phyloP scores from a whole-genome alignment of 805 yeast genomes.

The Lipomyces sp. region DNA sequence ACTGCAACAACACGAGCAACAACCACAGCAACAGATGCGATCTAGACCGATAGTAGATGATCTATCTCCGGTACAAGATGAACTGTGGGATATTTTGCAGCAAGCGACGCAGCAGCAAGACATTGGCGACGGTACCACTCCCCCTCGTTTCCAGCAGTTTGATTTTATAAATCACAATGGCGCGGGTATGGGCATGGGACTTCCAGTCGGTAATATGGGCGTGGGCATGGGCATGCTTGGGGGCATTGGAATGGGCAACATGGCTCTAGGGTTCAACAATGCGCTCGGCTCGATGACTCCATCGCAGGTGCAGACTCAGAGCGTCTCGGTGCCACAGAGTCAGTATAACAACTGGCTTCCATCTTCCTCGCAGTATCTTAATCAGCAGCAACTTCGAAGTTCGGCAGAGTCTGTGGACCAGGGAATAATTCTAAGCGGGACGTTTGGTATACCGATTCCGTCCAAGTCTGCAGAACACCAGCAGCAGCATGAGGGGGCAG shows the following conservation, averaged over 20 bases:
- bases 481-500: too few relatives aligned
- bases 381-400: too few relatives aligned
- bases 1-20: background rate
- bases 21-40: background rate
- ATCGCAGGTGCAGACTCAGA: too few relatives aligned
- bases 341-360: too few relatives aligned
- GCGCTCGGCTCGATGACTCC: too few relatives aligned
- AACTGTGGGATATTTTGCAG: slow-evolving; percentile 27
- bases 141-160: too few relatives aligned
- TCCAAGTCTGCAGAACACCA: too few relatives aligned
- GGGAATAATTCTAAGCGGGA: too few relatives aligned
- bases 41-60: slow-evolving; percentile 1
- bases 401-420: too few relatives aligned
- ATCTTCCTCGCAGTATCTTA: too few relatives aligned
- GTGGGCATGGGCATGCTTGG: background rate
- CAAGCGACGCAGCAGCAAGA: slow-evolving; percentile 11
- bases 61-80: slow-evolving; percentile 22
- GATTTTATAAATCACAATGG: background rate
- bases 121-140: background rate
- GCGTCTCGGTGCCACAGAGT: too few relatives aligned
- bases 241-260: background rate
- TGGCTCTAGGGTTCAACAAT: background rate
- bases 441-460: too few relatives aligned
- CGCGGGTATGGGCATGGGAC: slow-evolving; percentile 1
- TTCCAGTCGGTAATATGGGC: background rate